Evolutionary conservation across 768 basidiomycete genomes (phyloP), one percentile per base, ranked within the genome.

Genomic region (Cyathus striatus): DNA sequence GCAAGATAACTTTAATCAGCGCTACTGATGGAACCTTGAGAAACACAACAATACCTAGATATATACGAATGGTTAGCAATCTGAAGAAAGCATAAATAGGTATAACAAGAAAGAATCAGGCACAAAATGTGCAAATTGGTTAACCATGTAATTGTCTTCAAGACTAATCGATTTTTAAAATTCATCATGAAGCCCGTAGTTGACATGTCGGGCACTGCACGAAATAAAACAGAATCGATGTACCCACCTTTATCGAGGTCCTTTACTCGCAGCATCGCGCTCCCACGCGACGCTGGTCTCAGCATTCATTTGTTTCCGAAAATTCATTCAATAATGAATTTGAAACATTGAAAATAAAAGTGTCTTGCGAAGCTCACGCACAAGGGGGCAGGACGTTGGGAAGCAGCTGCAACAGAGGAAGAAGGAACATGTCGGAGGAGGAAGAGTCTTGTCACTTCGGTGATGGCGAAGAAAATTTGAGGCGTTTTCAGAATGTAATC

Each of bases 81-180:
- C 33, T 33, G 26, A 38, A 4, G 21, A 21, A 41, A 42, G 32
- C 23, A 52, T 26, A 14, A 23, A 39, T 60, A 41, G 56, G 53
- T 41, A 46, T 18, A 41, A 49, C 21, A 43, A 24, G 43, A 50
- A 13, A 50, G 43, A n/a, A 40, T 59, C 55, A 62, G 54, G 44
- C 43, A 53, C 51, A 48, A 55, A 54, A 45, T 43, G 43, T 41
- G 47, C 44, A 47, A 53, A 59, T 57, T 79, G 68, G n/a, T n/a
- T 79, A 88, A 89, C 85, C 87, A 88, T 77, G 65, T 50, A 49
- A 49, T 49, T 55, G 83, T 90, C 90, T 90, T 83, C 63, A 90
- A 90, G 89, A 94, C 90, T 93, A 94, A 94, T 93, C 91, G 84
- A 74, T 75, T 75, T 64, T 63, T 63, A 66, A 77, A n/a, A 74